phyloP scores from a whole-genome alignment of 176 grass and related monocot species.

The barley (Hordeum vulgare) region DNA sequence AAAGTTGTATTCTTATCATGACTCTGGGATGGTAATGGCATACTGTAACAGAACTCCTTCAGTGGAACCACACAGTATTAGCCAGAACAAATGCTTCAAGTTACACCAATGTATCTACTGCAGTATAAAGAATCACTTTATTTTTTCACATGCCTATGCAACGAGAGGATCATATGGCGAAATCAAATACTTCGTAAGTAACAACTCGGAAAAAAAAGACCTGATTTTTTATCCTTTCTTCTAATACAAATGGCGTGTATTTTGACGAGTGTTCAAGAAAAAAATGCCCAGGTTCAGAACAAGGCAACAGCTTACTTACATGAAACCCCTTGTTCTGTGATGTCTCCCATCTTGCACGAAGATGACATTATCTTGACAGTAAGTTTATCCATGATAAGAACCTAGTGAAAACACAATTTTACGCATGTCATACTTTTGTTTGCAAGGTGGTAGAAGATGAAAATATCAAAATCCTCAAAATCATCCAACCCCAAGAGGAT shows the following conservation, averaged over 20 bases:
- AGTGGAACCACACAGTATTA: background rate
- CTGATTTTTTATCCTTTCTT: background rate
- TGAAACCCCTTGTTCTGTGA: constrained; percentile 79
- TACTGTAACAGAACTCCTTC: background rate
- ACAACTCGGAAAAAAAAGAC: background rate
- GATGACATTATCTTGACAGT: constrained; percentile 76
- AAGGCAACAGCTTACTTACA: constrained; percentile 41
- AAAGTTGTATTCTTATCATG: background rate
- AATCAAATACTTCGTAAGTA: background rate
- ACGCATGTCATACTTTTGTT: background rate
- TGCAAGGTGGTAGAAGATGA: background rate
- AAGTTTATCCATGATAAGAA: constrained; percentile 94
- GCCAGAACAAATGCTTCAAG: background rate
- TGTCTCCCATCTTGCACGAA: constrained; percentile 86
- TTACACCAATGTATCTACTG: background rate
- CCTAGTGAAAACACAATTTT: constrained; percentile 29
- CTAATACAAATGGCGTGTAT: background rate
- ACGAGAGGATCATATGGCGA: background rate
- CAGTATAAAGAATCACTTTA: background rate
- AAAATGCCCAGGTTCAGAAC: background rate
- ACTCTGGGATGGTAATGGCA: background rate
- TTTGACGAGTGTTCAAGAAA: background rate
- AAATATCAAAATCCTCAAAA: background rate
- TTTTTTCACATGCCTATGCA: background rate
- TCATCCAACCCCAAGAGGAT: constrained; percentile 6